A percentile compares a stretch with the other conserved stretches of the same genome.
phyloP scores from a whole-genome alignment of 169 alveolate species.

The Cryptosporidium meleagridis region DNA sequence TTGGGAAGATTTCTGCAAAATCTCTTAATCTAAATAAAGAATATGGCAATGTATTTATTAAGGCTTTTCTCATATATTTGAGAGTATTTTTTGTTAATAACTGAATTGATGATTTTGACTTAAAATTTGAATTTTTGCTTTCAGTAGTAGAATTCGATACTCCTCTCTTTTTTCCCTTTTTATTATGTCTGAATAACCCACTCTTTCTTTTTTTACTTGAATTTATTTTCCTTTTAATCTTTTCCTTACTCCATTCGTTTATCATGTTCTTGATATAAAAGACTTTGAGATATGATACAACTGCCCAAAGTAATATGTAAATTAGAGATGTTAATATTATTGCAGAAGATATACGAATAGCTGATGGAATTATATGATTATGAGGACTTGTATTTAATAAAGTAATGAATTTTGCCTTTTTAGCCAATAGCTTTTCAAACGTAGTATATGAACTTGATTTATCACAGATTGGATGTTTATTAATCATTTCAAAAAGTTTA shows the following conservation, averaged over 20 bases:
- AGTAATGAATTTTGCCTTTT: conserved; percentile 32
- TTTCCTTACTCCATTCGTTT: conserved; percentile 14
- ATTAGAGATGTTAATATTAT: conserved; percentile 15
- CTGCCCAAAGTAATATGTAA: conserved; percentile 23
- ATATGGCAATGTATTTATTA: conserved; percentile 24
- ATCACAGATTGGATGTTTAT: conserved; percentile 19
- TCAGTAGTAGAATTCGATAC: not conserved
- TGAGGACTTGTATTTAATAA: conserved; percentile 43
- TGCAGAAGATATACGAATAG: not conserved
- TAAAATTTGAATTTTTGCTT: not conserved
- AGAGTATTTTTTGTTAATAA: not conserved
- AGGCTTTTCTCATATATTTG: not conserved
- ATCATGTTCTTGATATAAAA: conserved; percentile 30
- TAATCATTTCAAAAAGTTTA: not conserved
- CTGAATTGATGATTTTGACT: not conserved
- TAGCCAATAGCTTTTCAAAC: conserved; percentile 57
- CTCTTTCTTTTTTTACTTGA: not conserved
- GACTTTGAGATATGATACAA: conserved; percentile 15
- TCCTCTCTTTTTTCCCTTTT: not conserved
- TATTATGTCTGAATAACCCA: not conserved
- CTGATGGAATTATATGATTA: conserved; percentile 46
- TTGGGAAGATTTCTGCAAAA: conserved; percentile 42
- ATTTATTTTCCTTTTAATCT: not conserved
- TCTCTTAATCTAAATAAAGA: conserved; percentile 25
- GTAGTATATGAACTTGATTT: conserved; percentile 30